These are phyloP conservation scores for Paramecium caudatum DNA, from an alignment of 73 alveolate species.

Conservation along the genomic window DNA sequence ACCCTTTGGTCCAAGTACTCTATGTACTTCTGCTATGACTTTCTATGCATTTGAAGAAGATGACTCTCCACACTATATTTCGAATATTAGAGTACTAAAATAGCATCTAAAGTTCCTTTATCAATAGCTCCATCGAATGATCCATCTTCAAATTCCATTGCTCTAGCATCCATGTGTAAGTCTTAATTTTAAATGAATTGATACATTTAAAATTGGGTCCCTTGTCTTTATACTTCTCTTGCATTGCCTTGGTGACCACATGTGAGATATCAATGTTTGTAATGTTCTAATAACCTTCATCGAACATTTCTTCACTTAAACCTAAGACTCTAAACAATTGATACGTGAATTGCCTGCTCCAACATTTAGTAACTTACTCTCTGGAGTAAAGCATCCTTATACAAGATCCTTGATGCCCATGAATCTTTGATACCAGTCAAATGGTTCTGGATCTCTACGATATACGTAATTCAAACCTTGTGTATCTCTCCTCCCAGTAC, in stretches of 20 bases:
- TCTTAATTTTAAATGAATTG: not conserved
- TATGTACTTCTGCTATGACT: slow-evolving; percentile 92
- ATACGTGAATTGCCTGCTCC: slow-evolving; percentile 97
- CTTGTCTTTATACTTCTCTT: slow-evolving; percentile 95
- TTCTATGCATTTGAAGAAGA: slow-evolving; percentile 93
- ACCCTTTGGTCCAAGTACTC: slow-evolving; percentile 97
- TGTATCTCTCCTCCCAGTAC: slow-evolving; percentile 98
- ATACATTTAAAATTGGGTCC: slow-evolving; percentile 91
- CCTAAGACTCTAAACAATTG: slow-evolving; percentile 67
- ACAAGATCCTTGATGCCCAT: slow-evolving; percentile 96
- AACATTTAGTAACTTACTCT: slow-evolving; percentile 91
- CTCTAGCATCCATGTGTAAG: slow-evolving; percentile 94
- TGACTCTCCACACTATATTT: slow-evolving; percentile 93
- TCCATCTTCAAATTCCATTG: slow-evolving; percentile 91
- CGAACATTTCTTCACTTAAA: slow-evolving; percentile 98
- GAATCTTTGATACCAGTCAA: slow-evolving; percentile 97
- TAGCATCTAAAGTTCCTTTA: slow-evolving; percentile 96
- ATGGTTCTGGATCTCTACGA: slow-evolving; percentile 95
- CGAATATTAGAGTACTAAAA: slow-evolving; percentile 73
- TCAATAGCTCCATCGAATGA: slow-evolving; percentile 95
- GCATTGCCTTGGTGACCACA: slow-evolving; percentile 95
- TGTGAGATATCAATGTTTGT: slow-evolving; percentile 94
- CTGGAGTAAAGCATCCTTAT: slow-evolving; percentile 90
- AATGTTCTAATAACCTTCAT: slow-evolving; percentile 96
- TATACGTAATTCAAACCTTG: slow-evolving; percentile 78